Base-by-base conservation (phyloP, 106 monocot genomes). In the Allium cepa region DNA sequence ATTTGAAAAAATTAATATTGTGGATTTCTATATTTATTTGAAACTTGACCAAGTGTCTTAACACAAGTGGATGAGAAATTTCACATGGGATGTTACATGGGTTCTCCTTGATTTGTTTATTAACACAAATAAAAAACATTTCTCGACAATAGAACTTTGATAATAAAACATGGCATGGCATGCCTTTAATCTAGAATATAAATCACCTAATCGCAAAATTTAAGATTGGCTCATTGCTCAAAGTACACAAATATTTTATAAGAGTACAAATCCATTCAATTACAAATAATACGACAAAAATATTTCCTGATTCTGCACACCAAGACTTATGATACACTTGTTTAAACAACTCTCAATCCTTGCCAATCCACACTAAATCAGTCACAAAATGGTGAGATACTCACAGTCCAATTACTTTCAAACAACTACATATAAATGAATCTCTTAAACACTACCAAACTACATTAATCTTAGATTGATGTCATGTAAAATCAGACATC, bases 401-500 rank as follows among this genome's bases (percentile, higher is more conserved):
- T 3, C 36, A 36, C 3, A 36, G 5, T 36, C 17, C 49, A 64
- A 65, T 17, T 10, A 12, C 10, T 10, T 45, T 12, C 28, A 46
- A 17, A 36, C 13, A 13, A 10, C 45, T 46, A 46, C 45, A 14
- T 45, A 13, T 13, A 47, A 46, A 63, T 47, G 47, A 36, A 63
- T 47, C 47, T 4, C 8, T 59, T 18, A 58, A 58, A 26, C 18
- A 61, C 46, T 72, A 7, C 14, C 22, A 7, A 8, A 11, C 50
- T 68, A 28, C 16, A 46, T 57, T 49, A 10, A 8, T 36, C 36
- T 5, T 36, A 5, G 36, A 36, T 36, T 4, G 5, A 36, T 36
- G 36, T 79, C 36, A 88, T 13, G 56, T 81, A 6, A 88, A 50
- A 70, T 77, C 76, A 64, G 92, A 88, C 81, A 85, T 88, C 71